A percentile compares a stretch with the other conserved stretches of the same genome.
Evolutionary conservation across 805 yeast genomes (phyloP).

Genomic region (Yarrowia sp.): DNA sequence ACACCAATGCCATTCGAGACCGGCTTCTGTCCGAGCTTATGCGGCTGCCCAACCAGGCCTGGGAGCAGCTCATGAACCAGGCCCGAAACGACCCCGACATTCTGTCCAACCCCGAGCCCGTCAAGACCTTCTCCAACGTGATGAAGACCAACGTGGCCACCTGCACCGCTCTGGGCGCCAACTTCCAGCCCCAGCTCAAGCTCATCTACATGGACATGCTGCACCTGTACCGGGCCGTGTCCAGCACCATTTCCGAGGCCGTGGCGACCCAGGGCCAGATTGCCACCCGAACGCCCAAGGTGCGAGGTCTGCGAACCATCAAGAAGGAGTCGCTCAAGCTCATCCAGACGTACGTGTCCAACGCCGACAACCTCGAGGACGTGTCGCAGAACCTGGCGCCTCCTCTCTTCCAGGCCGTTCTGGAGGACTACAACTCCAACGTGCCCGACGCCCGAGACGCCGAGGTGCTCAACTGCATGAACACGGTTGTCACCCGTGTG

Average conservation of each 20-base stretch:
- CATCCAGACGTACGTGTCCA: conserved; percentile 85
- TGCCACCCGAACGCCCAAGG: conserved; percentile 94
- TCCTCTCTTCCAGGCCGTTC: conserved; percentile 80
- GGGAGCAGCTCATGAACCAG: conserved; percentile 87
- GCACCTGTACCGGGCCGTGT: conserved; percentile 85
- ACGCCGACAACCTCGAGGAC: conserved; percentile 85
- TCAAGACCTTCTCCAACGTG: conserved; percentile 90
- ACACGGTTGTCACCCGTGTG: conserved; percentile 85
- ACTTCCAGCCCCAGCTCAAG: conserved; percentile 86
- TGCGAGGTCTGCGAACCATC: conserved; percentile 93
- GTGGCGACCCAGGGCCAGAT: conserved; percentile 82
- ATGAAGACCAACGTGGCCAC: conserved; percentile 95
- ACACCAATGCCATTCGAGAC: conserved; percentile 70
- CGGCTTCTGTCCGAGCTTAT: conserved; percentile 77
- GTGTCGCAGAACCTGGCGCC: conserved; percentile 82
- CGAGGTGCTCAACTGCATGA: conserved; percentile 93
- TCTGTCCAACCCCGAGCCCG: conserved; percentile 77
- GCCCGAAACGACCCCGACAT: conserved; percentile 84
- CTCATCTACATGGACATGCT: conserved; percentile 88
- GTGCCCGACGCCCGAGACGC: conserved; percentile 98
- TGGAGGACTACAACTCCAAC: conserved; percentile 85
- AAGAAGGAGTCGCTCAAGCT: conserved; percentile 91
- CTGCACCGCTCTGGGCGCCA: conserved; percentile 92
- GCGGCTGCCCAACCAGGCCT: conserved; percentile 92
- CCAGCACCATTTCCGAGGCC: conserved; percentile 79